Evolutionary conservation across 2,329 filamentous ascomycete genomes (phyloP), one percentile per base, ranked within the genome.

Genomic region (Xenoacremonium recifei): DNA sequence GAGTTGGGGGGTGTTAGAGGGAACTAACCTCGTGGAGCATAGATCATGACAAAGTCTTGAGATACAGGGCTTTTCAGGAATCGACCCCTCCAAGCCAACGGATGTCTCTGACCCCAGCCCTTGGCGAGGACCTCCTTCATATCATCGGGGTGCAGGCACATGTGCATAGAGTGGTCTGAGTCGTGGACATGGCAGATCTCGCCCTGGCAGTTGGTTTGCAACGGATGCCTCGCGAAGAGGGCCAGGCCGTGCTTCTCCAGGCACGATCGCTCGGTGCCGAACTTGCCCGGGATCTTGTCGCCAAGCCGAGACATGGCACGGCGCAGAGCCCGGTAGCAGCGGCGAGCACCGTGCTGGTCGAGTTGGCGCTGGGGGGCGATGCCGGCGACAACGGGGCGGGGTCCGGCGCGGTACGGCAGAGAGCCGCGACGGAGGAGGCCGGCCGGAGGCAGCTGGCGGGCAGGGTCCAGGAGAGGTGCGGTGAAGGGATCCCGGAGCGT

Each of bases 361-460:
- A 84, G 72, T 65, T 95, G 89, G 3, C 89, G 78, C 58, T 95
- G 89, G 1, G 89, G 89, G 1, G 88, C 89, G 44, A 95, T 88
- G 36, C 89, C 89, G 30, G 73, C 78, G 9, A 91, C 84, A 3
- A 66, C 61, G 2, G 89, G 89, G 1, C 87, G 77, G 1, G 75
- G 71, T 1, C 84, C 85, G 3, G 65, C 59, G 0, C 89, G 82
- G 42, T 73, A 73, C 1, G 85, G 81, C 0, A 93, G 71, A 21
- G 66, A 63, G 37, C 57, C 44, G 2, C 47, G 44, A n/a, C 39
- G 54, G 19, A 93, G 75, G 54, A 85, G 79, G 10, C 87, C 86
- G 2, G 60, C 57, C 12, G 73, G 62, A 0, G 82, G 80, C 12
- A 74, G 67, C 25, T 13, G 13, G 7, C 76, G 70, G 20, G 70